phyloP scores from a whole-genome alignment of 805 yeast species.

The Metschnikowia proteae region DNA sequence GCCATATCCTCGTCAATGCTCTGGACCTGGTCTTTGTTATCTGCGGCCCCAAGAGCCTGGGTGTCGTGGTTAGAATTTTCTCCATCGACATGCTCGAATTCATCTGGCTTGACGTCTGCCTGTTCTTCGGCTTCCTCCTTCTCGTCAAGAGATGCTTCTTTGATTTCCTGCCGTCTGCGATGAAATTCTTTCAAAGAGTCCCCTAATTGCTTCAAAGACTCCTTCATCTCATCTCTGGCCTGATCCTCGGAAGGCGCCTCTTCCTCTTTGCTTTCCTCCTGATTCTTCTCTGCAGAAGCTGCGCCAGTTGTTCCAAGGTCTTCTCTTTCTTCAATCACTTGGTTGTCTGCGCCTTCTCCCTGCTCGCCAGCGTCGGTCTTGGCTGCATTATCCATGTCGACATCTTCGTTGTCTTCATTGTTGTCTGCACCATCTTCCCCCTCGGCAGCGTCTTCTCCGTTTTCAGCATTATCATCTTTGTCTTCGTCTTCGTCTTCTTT shows the following conservation, averaged over 20 bases:
- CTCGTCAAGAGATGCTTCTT: slow-evolving; percentile 51
- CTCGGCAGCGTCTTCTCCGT: slow-evolving; percentile 38
- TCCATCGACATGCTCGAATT: slow-evolving; percentile 79
- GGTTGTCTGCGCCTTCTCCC: slow-evolving; percentile 59
- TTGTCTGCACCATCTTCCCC: slow-evolving; percentile 53
- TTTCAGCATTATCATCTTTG: slow-evolving; percentile 23
- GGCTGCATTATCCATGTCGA: slow-evolving; percentile 55
- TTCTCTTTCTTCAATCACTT: slow-evolving; percentile 54
- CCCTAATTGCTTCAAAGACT: slow-evolving; percentile 83
- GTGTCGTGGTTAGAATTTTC: slow-evolving; percentile 75
- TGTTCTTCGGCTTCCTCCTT: slow-evolving; percentile 47
- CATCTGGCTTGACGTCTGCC: slow-evolving; percentile 73
- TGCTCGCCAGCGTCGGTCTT: slow-evolving; percentile 58
- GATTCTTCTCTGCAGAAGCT: slow-evolving; percentile 36
- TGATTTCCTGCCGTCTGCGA: slow-evolving; percentile 82
- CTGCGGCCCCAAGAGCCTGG: slow-evolving; percentile 91
- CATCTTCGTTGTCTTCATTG: slow-evolving; percentile 40
- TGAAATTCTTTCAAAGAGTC: slow-evolving; percentile 90
- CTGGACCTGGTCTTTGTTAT: slow-evolving; percentile 66
- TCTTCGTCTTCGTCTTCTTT: slow-evolving; percentile 37
- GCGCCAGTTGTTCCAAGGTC: slow-evolving; percentile 68
- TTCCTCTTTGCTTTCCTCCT: slow-evolving; percentile 36
- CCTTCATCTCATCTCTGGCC: slow-evolving; percentile 65
- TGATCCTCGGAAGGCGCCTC: slow-evolving; percentile 42
- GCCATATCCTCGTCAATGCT: slow-evolving; percentile 76